These are phyloP conservation scores for Myxozyma vanderwaltii DNA, from an alignment of 805 yeast species.

Conservation along the genomic window DNA sequence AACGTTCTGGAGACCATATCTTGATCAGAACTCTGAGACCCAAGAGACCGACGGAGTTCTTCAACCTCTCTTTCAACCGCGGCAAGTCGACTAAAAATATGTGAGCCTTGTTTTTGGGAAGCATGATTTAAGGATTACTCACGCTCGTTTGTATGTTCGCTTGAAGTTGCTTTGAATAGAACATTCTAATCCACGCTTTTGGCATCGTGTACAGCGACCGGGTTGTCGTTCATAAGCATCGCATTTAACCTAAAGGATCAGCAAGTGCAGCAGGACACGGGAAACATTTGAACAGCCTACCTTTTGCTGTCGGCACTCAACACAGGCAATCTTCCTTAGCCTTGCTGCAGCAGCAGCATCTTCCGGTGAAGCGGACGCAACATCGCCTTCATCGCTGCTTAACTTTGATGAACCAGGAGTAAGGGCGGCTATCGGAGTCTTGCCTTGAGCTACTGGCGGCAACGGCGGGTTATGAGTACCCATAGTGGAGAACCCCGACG, in stretches of 20 bases:
- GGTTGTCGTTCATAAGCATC: constrained; percentile 80
- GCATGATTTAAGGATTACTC: constrained; percentile 41
- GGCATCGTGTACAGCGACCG: constrained; percentile 79
- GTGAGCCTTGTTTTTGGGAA: neutral
- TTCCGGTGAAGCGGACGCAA: constrained; percentile 26
- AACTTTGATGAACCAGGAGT: constrained; percentile 6
- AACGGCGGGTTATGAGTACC: neutral
- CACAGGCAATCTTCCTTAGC: constrained; percentile 68
- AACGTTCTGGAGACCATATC: constrained; percentile 30
- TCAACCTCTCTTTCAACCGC: constrained; percentile 72
- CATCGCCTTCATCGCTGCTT: constrained; percentile 19
- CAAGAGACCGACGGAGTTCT: constrained; percentile 61
- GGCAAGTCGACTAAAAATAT: constrained; percentile 41
- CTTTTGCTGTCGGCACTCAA: constrained; percentile 95
- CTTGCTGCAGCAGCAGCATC: constrained; percentile 15
- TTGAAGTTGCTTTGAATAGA: constrained; percentile 78
- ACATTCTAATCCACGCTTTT: constrained; percentile 68
- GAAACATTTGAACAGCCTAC: constrained; percentile 34
- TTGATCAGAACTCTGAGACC: constrained; percentile 29
- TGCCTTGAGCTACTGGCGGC: neutral
- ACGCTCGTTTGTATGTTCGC: constrained; percentile 84
- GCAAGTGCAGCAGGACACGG: too few species aligned
- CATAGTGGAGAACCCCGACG: neutral
- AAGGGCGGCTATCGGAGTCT: constrained; percentile 1
- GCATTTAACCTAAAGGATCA: constrained; percentile 58